These are phyloP conservation scores for Russula ochroleuca DNA, from an alignment of 768 basidiomycete genomes.

Conservation along the genomic window DNA sequence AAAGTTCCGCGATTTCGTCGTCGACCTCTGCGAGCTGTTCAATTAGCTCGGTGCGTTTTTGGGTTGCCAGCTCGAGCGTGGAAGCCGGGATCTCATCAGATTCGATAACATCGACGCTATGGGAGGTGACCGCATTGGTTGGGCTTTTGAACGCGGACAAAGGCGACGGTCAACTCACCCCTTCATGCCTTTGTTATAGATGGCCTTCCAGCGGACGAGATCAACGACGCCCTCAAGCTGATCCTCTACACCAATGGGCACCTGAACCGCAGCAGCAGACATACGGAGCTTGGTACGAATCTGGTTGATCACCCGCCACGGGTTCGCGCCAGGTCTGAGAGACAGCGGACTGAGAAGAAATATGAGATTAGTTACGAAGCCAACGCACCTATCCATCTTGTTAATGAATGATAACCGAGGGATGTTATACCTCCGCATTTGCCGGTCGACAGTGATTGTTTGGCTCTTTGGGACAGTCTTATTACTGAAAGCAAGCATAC, in stretches of 20 bases:
- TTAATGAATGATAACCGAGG: slow-evolving; percentile 96
- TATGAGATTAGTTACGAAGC: background rate
- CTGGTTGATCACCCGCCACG: slow-evolving; percentile 90
- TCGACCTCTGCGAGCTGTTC: slow-evolving; percentile 96
- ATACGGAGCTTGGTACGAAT: slow-evolving; percentile 89
- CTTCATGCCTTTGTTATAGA: slow-evolving; percentile 93
- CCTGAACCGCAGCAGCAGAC: slow-evolving; percentile 89
- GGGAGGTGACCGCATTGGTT: background rate
- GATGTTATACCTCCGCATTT: slow-evolving; percentile 96
- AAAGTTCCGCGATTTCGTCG: slow-evolving; percentile 87
- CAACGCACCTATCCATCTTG: slow-evolving; percentile 88
- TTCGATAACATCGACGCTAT: slow-evolving; percentile 70
- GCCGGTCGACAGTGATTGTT: slow-evolving; percentile 97
- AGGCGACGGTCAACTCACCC: slow-evolving; percentile 55
- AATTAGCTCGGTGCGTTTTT: slow-evolving; percentile 86
- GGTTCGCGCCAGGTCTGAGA: slow-evolving; percentile 88
- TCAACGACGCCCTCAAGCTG: slow-evolving; percentile 90
- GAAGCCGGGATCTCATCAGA: slow-evolving; percentile 83
- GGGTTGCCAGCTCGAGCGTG: slow-evolving; percentile 66
- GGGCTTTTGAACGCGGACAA: background rate
- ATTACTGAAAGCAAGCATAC: background rate
- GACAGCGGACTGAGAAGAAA: background rate
- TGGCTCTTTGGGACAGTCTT: slow-evolving; percentile 57
- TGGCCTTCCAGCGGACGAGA: slow-evolving; percentile 87
- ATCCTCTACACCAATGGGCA: slow-evolving; percentile 89